Evolutionary conservation across 768 basidiomycete genomes (phyloP), one percentile per base, ranked within the genome.

Genomic region (Floccularia luteovirens): DNA sequence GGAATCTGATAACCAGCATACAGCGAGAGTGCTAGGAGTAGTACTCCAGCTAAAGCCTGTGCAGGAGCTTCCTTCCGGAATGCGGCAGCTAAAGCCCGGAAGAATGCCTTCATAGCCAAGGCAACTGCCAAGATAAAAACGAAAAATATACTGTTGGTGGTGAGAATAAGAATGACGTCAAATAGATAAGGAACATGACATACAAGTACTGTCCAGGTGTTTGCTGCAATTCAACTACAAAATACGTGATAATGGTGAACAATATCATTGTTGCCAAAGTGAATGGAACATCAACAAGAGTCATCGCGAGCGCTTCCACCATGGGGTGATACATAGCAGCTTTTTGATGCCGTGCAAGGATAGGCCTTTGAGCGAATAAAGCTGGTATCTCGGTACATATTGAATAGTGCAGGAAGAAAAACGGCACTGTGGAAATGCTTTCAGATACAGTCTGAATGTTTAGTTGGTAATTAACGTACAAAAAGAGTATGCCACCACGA

Each of bases 91-190:
- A 86, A 49, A 0, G 67, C 66, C 20, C 88, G 70, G 70, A 90
- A 93, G 69, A 81, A 79, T 0, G 76, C 78, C 55, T 81, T 82
- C 74, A 90, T 82, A 5, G 78, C 59, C 17, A 88, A 38, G 24
- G 79, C 69, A 43, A 79, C 70, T 2, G 66, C 57, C 38, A 77
- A 66, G n/a, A 77, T 48, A 43, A 79, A 74, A 16, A 88, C 52
- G 53, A 74, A 70, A 55, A 71, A 78, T 17, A 67, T 73, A 52
- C 82, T 83, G 43, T 3, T 13, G n/a, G 24, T 12, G 19, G 24
- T 13, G 14, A 28, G 35, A 23, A 33, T 24, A 7, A 43, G 52
- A 38, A 32, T 8, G 6, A 7, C 14, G 32, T 7, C 37, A 14
- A 6, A 30, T 13, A 35, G 37, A 10, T 11, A 19, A 27, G 23